Base-by-base conservation (phyloP, 805 yeast species). In the Blastobotrys terrestris region DNA sequence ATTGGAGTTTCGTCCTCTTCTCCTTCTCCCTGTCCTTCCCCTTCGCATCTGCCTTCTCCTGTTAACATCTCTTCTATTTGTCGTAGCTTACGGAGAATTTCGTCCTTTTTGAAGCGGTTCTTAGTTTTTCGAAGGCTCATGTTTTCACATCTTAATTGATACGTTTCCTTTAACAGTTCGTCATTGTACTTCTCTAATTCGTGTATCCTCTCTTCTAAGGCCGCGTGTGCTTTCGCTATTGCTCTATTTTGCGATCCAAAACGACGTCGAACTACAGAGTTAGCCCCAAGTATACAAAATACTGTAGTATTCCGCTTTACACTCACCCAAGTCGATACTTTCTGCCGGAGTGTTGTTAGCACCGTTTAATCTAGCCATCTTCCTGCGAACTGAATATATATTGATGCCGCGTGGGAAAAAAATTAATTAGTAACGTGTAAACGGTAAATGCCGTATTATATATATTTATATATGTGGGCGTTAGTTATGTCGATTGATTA, bases 151-250 rank as follows among this genome's bases (percentile, higher is more conserved):
- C 66, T 46, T 52, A 72, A 54, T 46, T 52, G 53, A 55, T 65
- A 62, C 53, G 75, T 76, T 51, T 76, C 78, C 21, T 63, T 62
- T 20, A 66, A 63, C 48, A 77, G 63, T 35, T 70, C 71, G 15
- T 62, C 57, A 15, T 76, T 58, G 46, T 67, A 69, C 7, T 60
- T 56, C 58, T 80, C 83, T 62, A 81, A 60, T 16, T 69, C 72
- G 1, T 72, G 57, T 45, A 80, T 66, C 48, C 66, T 72, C 22
- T 67, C 56, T 63, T 72, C 65, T 58, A 79, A 66, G 18, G 69
- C 65, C 2, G 78, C 71, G 56, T 78, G 79, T 41, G 70, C 70
- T 51, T 71, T 72, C 0, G 82, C 82, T 39, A 81, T 63, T 5
- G 72, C 64, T 50, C 70, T 71, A 63, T 80, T 81, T 60, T 79